Evolutionary conservation across 768 basidiomycete species (phyloP), one percentile per base, ranked within the genome.

Genomic region (Paxillus rubicundulus): DNA sequence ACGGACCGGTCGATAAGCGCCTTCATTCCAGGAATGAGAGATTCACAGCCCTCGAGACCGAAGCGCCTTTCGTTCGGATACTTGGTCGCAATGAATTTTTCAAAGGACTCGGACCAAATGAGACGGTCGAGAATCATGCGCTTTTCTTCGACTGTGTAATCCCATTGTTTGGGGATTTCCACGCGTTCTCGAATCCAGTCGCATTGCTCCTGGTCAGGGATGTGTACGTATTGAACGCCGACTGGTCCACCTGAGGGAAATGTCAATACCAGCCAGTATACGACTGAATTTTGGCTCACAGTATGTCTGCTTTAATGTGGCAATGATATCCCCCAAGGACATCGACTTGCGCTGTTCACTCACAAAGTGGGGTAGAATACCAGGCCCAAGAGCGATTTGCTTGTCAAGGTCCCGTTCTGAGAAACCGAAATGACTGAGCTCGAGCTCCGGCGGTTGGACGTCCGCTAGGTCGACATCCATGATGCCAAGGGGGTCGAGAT

Each of bases 11-110:
- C 94, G 58, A 98, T 96, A 66, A 98, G 84, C 4, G 93, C 94
- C 74, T 98, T 98, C 94, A 98, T 98, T 47, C 94, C 94, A 14
- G 94, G 94, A 59, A 96, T 89, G 60, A 98, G 84, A 28, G 90
- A 81, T 72, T 98, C 94, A 71, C 92, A 94, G 50, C 94, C 94
- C 70, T 98, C 94, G 30, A 98, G 82, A 70, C 94, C 94, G 73
- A 98, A 98, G 36, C 94, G 88, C 72, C 96, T 96, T 78, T 98
- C 94, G 74, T 95, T 98, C 59, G 94, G 94, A 72, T 89, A 94
- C 68, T 96, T 98, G 78, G 85, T 88, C 17, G 93, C 89, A 59
- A 98, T 92, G 79, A 95, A 98, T 67, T 92, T 92, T 72, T 98
- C 94, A 69, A 96, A 98, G 3, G 89, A 87, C 66, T 96, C 94